phyloP scores from a whole-genome alignment of 257 asterid species.

The Jaltomata sinuosa region DNA sequence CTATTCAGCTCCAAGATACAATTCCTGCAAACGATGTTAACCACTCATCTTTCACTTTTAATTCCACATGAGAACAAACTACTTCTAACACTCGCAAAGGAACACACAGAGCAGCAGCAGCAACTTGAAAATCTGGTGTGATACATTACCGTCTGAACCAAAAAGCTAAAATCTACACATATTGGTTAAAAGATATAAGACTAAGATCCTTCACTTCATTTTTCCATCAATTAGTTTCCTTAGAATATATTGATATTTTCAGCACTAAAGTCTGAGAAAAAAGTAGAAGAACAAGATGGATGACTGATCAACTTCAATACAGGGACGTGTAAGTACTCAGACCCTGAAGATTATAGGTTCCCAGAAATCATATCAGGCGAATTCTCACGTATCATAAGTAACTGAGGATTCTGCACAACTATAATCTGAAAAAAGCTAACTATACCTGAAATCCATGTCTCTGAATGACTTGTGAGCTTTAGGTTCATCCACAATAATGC shows the following conservation, averaged over 20 bases:
- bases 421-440: neutral
- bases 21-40: neutral
- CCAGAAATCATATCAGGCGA: neutral
- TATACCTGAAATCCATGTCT: constrained; percentile 94
- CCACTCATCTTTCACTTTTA: neutral
- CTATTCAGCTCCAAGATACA: neutral
- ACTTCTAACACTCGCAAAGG: neutral
- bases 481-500: constrained; percentile 65
- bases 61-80: neutral
- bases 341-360: neutral
- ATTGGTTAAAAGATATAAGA: neutral
- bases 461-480: constrained; percentile 93
- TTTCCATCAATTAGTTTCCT: neutral
- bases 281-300: neutral
- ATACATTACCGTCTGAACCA: neutral
- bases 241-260: neutral
- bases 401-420: neutral
- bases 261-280: neutral
- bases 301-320: neutral
- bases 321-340: neutral
- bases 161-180: neutral
- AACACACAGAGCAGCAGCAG: neutral
- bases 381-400: neutral
- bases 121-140: neutral
- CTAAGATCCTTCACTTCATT: neutral